Base-by-base conservation (phyloP, 1,139 yeast species). In the Geotrichum aggregatum region DNA sequence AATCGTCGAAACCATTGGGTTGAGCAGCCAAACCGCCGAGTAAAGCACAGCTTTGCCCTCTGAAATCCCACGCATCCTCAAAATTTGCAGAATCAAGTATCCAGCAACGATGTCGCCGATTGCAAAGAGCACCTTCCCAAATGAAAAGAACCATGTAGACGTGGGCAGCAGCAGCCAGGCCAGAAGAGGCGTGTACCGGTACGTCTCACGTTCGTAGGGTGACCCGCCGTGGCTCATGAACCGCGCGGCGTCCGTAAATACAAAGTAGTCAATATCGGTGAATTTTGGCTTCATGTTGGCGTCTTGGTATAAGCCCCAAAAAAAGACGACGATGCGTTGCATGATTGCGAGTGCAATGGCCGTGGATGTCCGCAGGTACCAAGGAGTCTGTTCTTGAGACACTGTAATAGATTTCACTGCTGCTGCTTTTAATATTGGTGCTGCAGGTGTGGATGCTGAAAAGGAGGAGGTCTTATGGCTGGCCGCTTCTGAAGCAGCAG, bases 1-100 rank as follows among this genome's bases (percentile, higher is more conserved):
- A 43, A 92, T 92, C 1, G 96, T 89, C 31, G 86, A 81, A 0
- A 91, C 98, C 94, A 92, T 87, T 11, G 98, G 98, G 66, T 92
- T 92, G 60, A 88, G 74, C 39, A 92, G 73, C 98, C 98, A 92
- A 3, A 89, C 72, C 0, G 84, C 71, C 33, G 83, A 68, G 55
- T 81, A 73, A 11, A 73, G 51, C 21, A 75, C 59, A 18, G 75
- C 72, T 47, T 71, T 71, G 8, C 61, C 54, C 44, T 63, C 62
- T 6, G 68, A 59, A 18, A 67, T 60, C 4, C 69, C 64, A 26
- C 67, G 59, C 31, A 61, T 56, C 39, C 61, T 65, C 33, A 53
- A 26, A 21, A 53, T 47, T 16, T 34, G 45, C 22, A 78, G 63
- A 42, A 88, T 80, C 49, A 91, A 67, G 46, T 75, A 66, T 0